Conservation (phyloP, 2,329 filamentous ascomycete genomes). For the Capronia epimyces region DNA sequence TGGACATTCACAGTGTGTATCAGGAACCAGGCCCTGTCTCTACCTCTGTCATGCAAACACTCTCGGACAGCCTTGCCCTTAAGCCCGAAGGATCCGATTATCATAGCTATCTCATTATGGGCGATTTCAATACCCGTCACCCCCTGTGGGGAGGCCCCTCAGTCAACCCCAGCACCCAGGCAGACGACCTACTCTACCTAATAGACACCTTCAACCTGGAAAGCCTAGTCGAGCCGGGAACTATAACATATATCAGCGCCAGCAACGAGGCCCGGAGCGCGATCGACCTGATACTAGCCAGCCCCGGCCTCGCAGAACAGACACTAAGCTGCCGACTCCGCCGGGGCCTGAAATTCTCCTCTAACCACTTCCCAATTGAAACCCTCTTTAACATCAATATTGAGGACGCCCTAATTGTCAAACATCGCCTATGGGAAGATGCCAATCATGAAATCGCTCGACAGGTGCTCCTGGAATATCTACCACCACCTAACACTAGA, state of each 20-base stretch:
- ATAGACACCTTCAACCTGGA: background rate
- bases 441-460: background rate
- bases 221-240: background rate
- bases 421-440: background rate
- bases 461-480: background rate
- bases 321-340: background rate
- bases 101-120: background rate
- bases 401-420: background rate
- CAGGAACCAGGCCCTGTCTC: background rate
- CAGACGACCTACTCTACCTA: background rate
- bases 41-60: background rate
- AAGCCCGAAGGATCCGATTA: background rate
- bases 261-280: background rate
- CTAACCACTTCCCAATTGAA: background rate
- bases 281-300: background rate
- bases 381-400: background rate
- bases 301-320: background rate
- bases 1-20: background rate
- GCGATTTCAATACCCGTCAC: background rate
- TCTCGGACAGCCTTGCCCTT: background rate
- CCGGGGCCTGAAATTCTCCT: background rate
- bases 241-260: background rate
- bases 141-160: background rate
- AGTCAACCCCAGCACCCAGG: background rate
- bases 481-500: background rate